Evolutionary conservation across 441 rosid species (phyloP).

Genomic region (Populus hybrid): DNA sequence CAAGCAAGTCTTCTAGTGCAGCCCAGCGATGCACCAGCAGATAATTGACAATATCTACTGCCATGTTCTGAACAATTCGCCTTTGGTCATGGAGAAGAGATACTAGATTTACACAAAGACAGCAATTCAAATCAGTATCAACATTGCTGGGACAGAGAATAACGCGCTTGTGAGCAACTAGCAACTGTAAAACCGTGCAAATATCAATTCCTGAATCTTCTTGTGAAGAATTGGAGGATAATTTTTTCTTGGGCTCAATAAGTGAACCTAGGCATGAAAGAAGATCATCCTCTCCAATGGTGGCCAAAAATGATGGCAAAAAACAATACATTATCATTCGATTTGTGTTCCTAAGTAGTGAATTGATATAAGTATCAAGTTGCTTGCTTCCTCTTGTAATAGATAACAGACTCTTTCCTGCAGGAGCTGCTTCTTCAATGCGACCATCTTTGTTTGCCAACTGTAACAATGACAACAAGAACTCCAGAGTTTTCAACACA

Average conservation of each 20-base stretch:
- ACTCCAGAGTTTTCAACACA: constrained; percentile 87
- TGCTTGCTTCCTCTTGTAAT: constrained; percentile 83
- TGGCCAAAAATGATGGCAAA: constrained; percentile 85
- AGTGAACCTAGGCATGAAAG: constrained; percentile 78
- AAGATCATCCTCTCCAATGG: constrained; percentile 87
- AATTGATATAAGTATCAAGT: constrained; percentile 92
- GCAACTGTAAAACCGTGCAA: constrained; percentile 79
- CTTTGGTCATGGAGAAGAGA: constrained; percentile 84
- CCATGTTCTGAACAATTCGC: constrained; percentile 78
- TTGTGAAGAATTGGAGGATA: constrained; percentile 40
- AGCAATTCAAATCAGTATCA: constrained; percentile 94
- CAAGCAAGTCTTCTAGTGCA: constrained; percentile 89
- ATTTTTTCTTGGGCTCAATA: constrained; percentile 66
- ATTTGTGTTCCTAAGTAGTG: constrained; percentile 90
- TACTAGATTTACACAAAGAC: constrained; percentile 87
- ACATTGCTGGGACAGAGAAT: constrained; percentile 96
- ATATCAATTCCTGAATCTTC: constrained; percentile 88
- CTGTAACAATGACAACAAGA: constrained; percentile 94
- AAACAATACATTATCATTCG: constrained; percentile 93
- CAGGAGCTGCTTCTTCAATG: constrained; percentile 88
- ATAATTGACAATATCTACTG: constrained; percentile 82
- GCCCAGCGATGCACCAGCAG: constrained; percentile 90
- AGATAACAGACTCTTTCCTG: constrained; percentile 89
- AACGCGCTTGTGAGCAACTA: constrained; percentile 88
- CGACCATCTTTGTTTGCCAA: constrained; percentile 98